Conservation (phyloP, 2,329 filamentous ascomycete genomes). For the Pseudogymnoascus sp. region DNA sequence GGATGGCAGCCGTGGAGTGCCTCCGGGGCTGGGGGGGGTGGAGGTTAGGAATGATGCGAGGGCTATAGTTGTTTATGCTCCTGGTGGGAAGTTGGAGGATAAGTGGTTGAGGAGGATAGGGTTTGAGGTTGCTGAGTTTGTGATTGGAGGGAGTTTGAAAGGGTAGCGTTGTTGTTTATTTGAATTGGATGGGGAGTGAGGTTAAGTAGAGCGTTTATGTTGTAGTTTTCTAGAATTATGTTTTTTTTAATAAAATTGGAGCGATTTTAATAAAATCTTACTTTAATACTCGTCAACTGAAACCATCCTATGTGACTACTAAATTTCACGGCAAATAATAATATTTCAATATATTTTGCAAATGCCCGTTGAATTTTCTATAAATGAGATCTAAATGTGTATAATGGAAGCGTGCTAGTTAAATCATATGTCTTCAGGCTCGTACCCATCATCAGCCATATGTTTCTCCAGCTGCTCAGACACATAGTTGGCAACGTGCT, state of each 20-base stretch:
- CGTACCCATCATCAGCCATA: constrained; percentile 40
- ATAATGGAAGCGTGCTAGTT: neutral
- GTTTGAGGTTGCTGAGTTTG: constrained; percentile 85
- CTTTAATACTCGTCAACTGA: neutral
- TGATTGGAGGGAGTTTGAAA: constrained; percentile 30
- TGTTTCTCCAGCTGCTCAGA: constrained; percentile 71
- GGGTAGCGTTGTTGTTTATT: neutral
- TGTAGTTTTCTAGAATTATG: neutral
- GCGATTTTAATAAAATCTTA: neutral
- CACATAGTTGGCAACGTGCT: constrained; percentile 74
- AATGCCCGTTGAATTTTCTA: neutral
- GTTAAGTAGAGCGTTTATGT: neutral
- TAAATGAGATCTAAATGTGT: constrained; percentile 1
- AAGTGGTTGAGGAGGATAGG: constrained; percentile 66
- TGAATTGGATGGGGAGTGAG: neutral
- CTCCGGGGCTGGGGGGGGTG: constrained; percentile 36
- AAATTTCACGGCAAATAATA: neutral
- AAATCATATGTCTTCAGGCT: constrained; percentile 10
- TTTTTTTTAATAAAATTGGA: neutral
- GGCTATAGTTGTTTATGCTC: constrained; percentile 46
- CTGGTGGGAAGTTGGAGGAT: constrained; percentile 49
- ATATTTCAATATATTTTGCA: neutral
- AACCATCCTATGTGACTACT: neutral
- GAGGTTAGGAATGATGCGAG: constrained; percentile 49
- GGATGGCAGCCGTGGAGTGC: neutral